Conservation (phyloP, 495 filamentous ascomycete species). For the Cercophora newfieldiana region DNA sequence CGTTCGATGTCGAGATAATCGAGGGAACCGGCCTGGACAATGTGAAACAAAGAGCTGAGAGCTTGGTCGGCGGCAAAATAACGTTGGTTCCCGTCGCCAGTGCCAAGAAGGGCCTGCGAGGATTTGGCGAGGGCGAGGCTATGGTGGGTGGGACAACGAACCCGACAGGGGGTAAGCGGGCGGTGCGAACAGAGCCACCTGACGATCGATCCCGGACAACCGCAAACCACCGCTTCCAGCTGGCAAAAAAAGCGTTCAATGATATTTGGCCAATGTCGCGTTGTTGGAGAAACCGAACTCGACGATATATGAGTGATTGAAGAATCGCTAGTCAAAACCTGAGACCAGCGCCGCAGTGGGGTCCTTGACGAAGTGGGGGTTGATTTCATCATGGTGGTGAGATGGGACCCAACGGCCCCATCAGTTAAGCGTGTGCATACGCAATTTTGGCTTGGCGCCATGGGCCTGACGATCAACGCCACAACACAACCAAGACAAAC, state of each 20-base stretch:
- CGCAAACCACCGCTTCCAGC: neutral
- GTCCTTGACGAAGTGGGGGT: too few relatives aligned
- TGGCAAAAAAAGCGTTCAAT: neutral
- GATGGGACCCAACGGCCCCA: too few relatives aligned
- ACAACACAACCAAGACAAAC: too few relatives aligned
- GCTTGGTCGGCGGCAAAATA: neutral
- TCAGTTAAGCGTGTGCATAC: too few relatives aligned
- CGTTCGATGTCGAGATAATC: neutral
- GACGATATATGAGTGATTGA: neutral
- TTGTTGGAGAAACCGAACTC: neutral
- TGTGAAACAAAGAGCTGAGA: conserved; percentile 7
- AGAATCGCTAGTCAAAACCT: too few relatives aligned
- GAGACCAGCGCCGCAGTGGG: too few relatives aligned
- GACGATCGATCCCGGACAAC: too few relatives aligned
- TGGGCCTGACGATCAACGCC: too few relatives aligned
- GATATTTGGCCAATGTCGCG: neutral
- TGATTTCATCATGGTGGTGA: too few relatives aligned
- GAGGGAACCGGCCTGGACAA: neutral
- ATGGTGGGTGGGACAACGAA: neutral
- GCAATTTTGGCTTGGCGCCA: too few relatives aligned
- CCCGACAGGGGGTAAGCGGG: conserved; percentile 9
- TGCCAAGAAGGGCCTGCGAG: conserved; percentile 12
- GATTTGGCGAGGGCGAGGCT: conserved; percentile 16
- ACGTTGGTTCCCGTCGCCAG: neutral
- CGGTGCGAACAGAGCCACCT: too few relatives aligned